Conservation (phyloP, 192 early-diverging fungal genomes). For the Coemansia sp. region DNA sequence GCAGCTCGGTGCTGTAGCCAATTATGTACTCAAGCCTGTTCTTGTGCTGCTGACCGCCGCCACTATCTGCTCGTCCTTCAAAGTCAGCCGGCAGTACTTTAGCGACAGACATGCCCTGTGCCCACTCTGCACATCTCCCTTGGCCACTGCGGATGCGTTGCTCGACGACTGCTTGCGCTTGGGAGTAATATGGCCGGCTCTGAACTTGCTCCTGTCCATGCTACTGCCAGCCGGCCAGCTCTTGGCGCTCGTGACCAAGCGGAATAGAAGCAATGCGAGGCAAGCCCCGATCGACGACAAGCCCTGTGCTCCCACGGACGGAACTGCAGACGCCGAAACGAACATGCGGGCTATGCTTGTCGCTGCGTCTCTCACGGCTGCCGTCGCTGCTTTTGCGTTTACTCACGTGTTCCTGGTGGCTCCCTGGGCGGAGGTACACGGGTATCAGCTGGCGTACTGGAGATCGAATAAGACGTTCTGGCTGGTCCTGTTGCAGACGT, state of each 20-base stretch:
- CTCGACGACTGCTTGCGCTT: not conserved
- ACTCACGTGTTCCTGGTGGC: not conserved
- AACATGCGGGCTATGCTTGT: not conserved
- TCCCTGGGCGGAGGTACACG: not conserved
- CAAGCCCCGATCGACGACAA: not conserved
- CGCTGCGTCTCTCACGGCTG: not conserved
- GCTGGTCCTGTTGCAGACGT: not conserved
- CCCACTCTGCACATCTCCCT: not conserved
- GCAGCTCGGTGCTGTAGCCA: not conserved
- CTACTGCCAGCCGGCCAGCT: not conserved
- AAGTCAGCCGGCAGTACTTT: not conserved
- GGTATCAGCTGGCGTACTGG: not conserved
- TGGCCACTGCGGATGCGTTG: not conserved
- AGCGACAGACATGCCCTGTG: not conserved
- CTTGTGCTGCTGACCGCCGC: constrained; percentile 1
- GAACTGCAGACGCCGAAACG: not conserved
- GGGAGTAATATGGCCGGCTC: not conserved
- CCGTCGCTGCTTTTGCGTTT: not conserved
- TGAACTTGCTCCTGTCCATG: not conserved
- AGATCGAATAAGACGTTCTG: not conserved
- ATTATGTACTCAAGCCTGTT: not conserved
- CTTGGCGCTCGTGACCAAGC: not conserved
- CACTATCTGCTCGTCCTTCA: not conserved
- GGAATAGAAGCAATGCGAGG: not conserved
- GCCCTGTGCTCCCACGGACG: not conserved